A percentile compares a stretch with the other conserved stretches of the same genome.
Evolutionary conservation across 257 asterid species (phyloP).

Genomic region (Dorcoceras hygrometricum): DNA sequence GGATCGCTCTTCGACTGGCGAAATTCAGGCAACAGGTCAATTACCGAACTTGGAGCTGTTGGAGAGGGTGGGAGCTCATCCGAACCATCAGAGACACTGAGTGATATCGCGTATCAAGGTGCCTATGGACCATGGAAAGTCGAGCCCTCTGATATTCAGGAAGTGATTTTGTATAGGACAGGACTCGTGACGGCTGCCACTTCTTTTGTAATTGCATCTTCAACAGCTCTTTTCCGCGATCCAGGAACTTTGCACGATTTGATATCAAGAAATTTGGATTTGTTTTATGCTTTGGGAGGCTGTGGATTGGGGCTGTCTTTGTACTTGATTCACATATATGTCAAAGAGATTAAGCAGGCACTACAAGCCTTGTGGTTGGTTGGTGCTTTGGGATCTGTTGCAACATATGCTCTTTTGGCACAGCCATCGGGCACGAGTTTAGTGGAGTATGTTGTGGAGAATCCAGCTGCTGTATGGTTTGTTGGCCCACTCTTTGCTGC

Average conservation of each 20-base stretch:
- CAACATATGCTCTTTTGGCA: constrained; percentile 52
- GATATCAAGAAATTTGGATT: constrained; percentile 33
- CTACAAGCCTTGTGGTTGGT: constrained; percentile 76
- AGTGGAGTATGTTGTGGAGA: constrained; percentile 66
- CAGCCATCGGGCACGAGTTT: constrained; percentile 58
- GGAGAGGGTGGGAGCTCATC: neutral
- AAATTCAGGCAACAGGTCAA: neutral
- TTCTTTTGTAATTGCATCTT: constrained; percentile 68
- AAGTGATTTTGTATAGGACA: constrained; percentile 71
- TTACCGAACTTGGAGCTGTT: neutral
- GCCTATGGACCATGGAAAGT: constrained; percentile 84
- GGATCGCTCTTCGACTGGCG: neutral
- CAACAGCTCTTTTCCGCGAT: constrained; percentile 48
- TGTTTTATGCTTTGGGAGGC: constrained; percentile 40
- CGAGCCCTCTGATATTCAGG: constrained; percentile 71
- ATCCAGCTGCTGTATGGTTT: constrained; percentile 80
- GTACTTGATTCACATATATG: constrained; percentile 81
- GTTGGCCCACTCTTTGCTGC: constrained; percentile 95
- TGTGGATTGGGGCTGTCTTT: constrained; percentile 77
- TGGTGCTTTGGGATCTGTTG: constrained; percentile 73
- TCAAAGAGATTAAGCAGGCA: constrained; percentile 82
- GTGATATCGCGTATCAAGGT: constrained; percentile 56
- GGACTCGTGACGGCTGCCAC: constrained; percentile 85
- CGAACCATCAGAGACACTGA: constrained; percentile 27
- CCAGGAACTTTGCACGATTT: constrained; percentile 28